phyloP scores from a whole-genome alignment of 768 basidiomycete species.

The Termitomyces sp. region DNA sequence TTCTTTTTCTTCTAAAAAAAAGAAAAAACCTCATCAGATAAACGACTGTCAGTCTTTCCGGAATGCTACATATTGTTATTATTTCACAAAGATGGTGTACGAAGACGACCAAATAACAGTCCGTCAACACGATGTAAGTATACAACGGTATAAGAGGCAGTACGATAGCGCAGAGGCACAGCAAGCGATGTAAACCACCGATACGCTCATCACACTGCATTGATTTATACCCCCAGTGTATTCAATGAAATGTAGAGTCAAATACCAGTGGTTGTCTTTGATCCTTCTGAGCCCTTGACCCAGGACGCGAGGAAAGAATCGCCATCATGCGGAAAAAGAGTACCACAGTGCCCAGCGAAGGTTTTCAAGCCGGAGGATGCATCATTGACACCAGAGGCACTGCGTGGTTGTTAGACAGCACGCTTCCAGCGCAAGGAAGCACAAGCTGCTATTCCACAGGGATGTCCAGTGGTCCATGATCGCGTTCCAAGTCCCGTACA shows the following conservation, averaged over 20 bases:
- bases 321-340: not conserved
- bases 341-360: not conserved
- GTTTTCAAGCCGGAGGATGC: not conserved
- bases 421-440: not conserved
- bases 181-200: not conserved
- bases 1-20: no score
- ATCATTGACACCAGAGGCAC: not conserved
- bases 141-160: not conserved
- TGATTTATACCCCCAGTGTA: not conserved
- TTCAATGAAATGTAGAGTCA: not conserved
- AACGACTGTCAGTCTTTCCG: no score
- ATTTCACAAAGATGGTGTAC: no score
- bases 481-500: slow-evolving; percentile 9
- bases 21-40: no score
- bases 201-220: not conserved
- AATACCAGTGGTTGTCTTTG: not conserved
- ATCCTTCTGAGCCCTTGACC: not conserved
- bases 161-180: not conserved
- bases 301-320: not conserved
- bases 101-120: not conserved
- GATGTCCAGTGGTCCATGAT: slow-evolving; percentile 8
- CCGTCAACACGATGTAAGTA: not conserved
- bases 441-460: slow-evolving; percentile 3
- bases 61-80: no score
- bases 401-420: not conserved